These are phyloP conservation scores for Torulaspora maleeae DNA, from an alignment of 805 yeast species.

Conservation along the genomic window DNA sequence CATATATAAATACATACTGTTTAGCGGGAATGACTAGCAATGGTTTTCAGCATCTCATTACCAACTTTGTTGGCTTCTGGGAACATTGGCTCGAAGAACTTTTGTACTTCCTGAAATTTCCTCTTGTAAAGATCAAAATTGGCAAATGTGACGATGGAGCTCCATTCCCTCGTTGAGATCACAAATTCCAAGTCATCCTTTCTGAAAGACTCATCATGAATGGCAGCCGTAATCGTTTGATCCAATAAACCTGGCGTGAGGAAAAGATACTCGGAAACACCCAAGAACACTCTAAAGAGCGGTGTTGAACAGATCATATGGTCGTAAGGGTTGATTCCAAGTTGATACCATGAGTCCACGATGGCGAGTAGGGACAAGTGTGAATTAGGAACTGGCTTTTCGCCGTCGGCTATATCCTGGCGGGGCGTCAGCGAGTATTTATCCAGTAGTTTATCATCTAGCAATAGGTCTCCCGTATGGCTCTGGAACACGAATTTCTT, in stretches of 20 bases:
- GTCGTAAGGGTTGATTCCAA: slow-evolving; percentile 87
- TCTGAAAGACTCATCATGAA: slow-evolving; percentile 62
- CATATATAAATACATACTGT: slow-evolving; percentile 2
- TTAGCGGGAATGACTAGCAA: slow-evolving; percentile 28
- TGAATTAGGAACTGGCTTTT: slow-evolving; percentile 57
- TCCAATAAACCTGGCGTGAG: slow-evolving; percentile 81
- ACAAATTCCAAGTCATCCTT: slow-evolving; percentile 91
- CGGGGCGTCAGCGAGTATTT: slow-evolving; percentile 70
- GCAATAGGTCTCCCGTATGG: slow-evolving; percentile 51
- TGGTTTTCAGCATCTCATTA: slow-evolving; percentile 88
- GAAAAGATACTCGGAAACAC: slow-evolving; percentile 88
- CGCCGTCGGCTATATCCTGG: slow-evolving; percentile 33
- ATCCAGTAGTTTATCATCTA: slow-evolving; percentile 76
- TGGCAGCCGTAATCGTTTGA: slow-evolving; percentile 68
- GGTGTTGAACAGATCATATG: slow-evolving; percentile 98
- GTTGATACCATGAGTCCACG: slow-evolving; percentile 87
- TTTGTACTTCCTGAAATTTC: slow-evolving; percentile 73
- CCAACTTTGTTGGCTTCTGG: slow-evolving; percentile 86
- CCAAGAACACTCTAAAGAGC: slow-evolving; percentile 82
- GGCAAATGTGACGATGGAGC: slow-evolving; percentile 70
- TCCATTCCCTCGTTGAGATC: slow-evolving; percentile 84
- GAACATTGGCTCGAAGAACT: slow-evolving; percentile 80
- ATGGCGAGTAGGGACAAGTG: slow-evolving; percentile 85
- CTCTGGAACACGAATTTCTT: slow-evolving; percentile 73
- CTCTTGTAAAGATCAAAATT: slow-evolving; percentile 65